Base-by-base conservation (phyloP, 129 eudicot genomes). In the Tagetes erecta region DNA sequence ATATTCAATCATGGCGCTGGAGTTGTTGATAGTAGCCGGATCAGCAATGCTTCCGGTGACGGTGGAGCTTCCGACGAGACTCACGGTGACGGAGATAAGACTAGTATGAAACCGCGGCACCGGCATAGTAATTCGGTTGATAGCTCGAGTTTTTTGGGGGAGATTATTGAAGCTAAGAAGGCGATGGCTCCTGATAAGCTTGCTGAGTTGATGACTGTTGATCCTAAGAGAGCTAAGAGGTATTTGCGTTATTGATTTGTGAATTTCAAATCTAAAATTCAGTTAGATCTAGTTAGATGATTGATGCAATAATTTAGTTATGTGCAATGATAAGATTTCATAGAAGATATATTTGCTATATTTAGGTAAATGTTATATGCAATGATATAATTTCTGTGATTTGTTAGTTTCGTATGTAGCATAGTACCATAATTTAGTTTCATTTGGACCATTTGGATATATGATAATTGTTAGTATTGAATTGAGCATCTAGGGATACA, bases 221-320 rank as follows among this genome's bases (percentile, higher is more conserved):
- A 92, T 89, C 97, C 96, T 13, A 92, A 92, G 51, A 84, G 96
- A 7, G 97, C 97, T 63, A 92, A 92, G 85, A 87, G 97, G 97
- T 92, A 8, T 11, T 35, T 60, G 44, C 35, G 11, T 12, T 35
- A 4, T 6, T 8, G 12, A 35, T 60, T 60, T 34, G 3, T 37
- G 8, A 6, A 9, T 59, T 33, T 33, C 33, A 9, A 1, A 8
- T 33, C 2, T 58, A 3, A 9, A 33, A 59, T 1, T 59, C 14
- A 33, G 2, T 57, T 7, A 12, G 64, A 7, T 57, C 64, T 57
- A 31, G 64, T 57, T 57, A 0, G 7, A 31, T 57, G 0, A 31
- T 30, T 30, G 64, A 30, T 57, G 64, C 64, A 57, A 2, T 57
- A 31, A 5, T 31, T 30, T 27, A 1, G 63, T 27, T 27, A 10